Conservation (phyloP, 2,329 filamentous ascomycete species). For the Tolypocladium inflatum region DNA sequence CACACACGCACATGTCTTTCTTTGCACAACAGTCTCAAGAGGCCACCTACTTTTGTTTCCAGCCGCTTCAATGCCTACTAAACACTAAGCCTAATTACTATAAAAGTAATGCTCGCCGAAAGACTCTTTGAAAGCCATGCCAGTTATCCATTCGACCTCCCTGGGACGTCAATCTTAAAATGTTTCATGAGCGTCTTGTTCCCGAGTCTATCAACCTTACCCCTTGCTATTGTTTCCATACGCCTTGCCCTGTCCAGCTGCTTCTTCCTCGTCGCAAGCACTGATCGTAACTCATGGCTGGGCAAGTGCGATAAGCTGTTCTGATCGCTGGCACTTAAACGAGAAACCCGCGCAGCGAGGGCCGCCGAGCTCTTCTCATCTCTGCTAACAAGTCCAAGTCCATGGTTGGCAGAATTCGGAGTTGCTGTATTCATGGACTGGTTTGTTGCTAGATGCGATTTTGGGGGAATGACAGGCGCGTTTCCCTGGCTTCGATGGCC, state of each 20-base stretch:
- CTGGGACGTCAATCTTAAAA: constrained; percentile 3
- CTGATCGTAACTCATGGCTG: constrained; percentile 8
- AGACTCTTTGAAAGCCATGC: neutral
- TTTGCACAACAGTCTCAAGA: too few species aligned
- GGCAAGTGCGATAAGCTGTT: constrained; percentile 8
- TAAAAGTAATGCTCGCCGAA: too few species aligned
- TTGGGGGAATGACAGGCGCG: neutral
- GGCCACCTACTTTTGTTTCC: too few species aligned
- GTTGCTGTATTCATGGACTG: neutral
- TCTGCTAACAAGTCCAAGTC: neutral
- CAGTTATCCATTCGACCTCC: neutral
- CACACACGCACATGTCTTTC: too few species aligned
- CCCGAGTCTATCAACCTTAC: constrained; percentile 6
- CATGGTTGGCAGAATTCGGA: neutral
- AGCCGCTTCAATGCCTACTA: too few species aligned
- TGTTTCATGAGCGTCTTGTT: constrained; percentile 9
- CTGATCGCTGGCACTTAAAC: constrained; percentile 5
- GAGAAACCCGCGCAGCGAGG: constrained; percentile 5
- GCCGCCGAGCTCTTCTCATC: neutral
- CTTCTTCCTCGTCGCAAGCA: constrained; percentile 6
- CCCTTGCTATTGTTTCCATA: constrained; percentile 5
- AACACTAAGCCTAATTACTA: too few species aligned
- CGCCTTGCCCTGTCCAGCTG: constrained; percentile 7
- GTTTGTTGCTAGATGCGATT: neutral
- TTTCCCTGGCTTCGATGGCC: constrained; percentile 9